Conservation (phyloP, 2,329 filamentous ascomycete genomes). For the Clonostachys solani region DNA sequence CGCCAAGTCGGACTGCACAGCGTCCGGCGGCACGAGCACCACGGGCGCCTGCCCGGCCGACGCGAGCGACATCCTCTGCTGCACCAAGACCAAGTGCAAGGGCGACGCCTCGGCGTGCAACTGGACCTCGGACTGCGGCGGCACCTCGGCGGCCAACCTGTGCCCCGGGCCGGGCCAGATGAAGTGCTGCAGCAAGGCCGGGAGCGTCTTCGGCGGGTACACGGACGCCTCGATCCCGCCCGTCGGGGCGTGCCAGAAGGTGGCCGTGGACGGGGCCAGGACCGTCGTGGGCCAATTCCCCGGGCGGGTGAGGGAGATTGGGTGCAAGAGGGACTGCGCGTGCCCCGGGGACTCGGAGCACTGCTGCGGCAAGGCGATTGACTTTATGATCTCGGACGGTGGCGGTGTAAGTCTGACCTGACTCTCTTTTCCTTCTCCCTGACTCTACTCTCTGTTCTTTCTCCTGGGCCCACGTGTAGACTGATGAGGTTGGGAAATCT, state of each 20-base stretch:
- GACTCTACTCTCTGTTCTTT: no score
- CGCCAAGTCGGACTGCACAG: conserved; percentile 23
- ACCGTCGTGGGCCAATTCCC: conserved; percentile 27
- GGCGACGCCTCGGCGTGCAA: conserved; percentile 27
- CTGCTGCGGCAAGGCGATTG: conserved; percentile 29
- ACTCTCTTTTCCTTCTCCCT: background rate
- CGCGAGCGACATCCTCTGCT: conserved; percentile 31
- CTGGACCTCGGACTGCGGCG: conserved; percentile 29
- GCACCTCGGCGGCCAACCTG: conserved; percentile 16
- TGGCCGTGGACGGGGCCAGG: conserved; percentile 25
- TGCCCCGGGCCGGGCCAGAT: conserved; percentile 32
- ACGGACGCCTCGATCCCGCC: conserved; percentile 22
- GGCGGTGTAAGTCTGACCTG: conserved; percentile 23
- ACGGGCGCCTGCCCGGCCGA: conserved; percentile 30
- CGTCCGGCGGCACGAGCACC: conserved; percentile 28
- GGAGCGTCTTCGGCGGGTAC: conserved; percentile 27
- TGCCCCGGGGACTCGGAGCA: conserved; percentile 26
- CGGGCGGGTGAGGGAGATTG: conserved; percentile 24
- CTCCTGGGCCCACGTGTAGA: no score
- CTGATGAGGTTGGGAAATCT: no score
- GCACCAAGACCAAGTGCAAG: conserved; percentile 29
- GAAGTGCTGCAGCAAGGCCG: conserved; percentile 28
- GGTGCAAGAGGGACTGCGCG: conserved; percentile 22
- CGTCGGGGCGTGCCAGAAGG: conserved; percentile 26
- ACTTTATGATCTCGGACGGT: conserved; percentile 30